Percentiles rank a stretch among this genome's conserved stretches.
phyloP scores from a whole-genome alignment of 2,329 filamentous ascomycete species.

The Diaporthe humulicola region DNA sequence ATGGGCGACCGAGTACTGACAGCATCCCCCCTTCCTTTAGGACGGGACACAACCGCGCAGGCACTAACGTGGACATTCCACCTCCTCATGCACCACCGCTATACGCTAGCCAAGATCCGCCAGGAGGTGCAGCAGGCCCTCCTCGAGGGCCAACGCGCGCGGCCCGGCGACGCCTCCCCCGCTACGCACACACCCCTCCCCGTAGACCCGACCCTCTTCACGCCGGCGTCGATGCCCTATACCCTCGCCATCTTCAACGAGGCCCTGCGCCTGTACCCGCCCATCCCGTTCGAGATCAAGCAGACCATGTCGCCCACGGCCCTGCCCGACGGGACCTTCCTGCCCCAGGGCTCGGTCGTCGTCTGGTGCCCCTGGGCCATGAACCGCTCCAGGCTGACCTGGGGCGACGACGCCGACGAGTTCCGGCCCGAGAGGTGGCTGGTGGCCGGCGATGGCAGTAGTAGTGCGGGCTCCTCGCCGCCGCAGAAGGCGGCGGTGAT shows the following conservation, averaged over 20 bases:
- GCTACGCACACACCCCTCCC: constrained; percentile 30
- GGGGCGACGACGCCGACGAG: constrained; percentile 67
- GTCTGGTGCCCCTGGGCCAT: constrained; percentile 76
- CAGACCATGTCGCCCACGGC: constrained; percentile 65
- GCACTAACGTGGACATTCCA: constrained; percentile 75
- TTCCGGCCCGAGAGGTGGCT: constrained; percentile 73
- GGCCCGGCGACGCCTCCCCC: constrained; percentile 38
- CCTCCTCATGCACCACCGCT: constrained; percentile 66
- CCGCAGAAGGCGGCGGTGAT: constrained; percentile 46
- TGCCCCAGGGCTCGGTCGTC: constrained; percentile 67
- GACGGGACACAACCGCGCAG: constrained; percentile 75
- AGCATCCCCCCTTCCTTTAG: constrained; percentile 45
- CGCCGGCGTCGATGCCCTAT: constrained; percentile 64
- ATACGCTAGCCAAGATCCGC: constrained; percentile 56
- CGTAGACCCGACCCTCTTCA: constrained; percentile 52
- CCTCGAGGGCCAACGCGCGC: constrained; percentile 38
- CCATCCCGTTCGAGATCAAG: constrained; percentile 76
- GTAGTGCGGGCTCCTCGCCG: not conserved
- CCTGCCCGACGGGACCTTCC: constrained; percentile 71
- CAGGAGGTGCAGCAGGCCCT: constrained; percentile 54
- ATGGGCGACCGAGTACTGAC: not conserved
- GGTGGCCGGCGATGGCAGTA: not conserved
- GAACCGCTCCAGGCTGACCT: constrained; percentile 68
- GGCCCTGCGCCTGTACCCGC: constrained; percentile 71
- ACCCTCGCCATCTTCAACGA: constrained; percentile 74